phyloP scores from a whole-genome alignment of 2,329 filamentous ascomycete genomes.

The Aspergillus calidoustus region DNA sequence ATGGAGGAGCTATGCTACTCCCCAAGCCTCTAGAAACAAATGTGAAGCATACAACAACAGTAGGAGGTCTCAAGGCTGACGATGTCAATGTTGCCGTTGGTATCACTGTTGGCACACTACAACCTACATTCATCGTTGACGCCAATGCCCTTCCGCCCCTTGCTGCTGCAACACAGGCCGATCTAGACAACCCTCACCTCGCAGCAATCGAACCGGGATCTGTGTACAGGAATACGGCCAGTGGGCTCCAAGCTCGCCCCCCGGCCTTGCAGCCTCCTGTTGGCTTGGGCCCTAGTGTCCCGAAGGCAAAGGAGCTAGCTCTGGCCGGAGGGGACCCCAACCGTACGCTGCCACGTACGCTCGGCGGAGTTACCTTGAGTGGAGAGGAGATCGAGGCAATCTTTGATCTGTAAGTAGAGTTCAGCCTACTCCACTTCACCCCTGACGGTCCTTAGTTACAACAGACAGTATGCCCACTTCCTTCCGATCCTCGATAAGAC shows the following conservation, averaged over 20 bases:
- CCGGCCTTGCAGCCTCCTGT: conserved; percentile 19
- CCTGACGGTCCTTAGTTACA: conserved; percentile 34
- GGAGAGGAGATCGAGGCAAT: conserved; percentile 44
- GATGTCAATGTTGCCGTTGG: background rate
- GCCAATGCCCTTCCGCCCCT: background rate
- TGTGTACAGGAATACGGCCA: conserved; percentile 4
- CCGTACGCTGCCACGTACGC: conserved; percentile 33
- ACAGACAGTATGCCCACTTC: conserved; percentile 43
- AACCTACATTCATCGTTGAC: background rate
- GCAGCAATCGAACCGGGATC: conserved; percentile 1
- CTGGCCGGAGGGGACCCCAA: conserved; percentile 19
- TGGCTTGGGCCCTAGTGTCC: conserved; percentile 22
- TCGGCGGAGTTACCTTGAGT: conserved; percentile 37
- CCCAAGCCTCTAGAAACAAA: background rate
- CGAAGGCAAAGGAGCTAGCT: conserved; percentile 13
- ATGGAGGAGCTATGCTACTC: background rate
- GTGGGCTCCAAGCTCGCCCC: background rate
- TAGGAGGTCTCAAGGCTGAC: background rate
- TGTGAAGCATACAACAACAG: background rate
- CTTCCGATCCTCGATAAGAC: conserved; percentile 47
- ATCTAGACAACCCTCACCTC: conserved; percentile 18
- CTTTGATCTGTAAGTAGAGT: conserved; percentile 37
- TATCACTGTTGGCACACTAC: background rate
- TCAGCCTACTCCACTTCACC: background rate
- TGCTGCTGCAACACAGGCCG: background rate